phyloP scores from a whole-genome alignment of 148 eudicot species.

The Polygonum aviculare region DNA sequence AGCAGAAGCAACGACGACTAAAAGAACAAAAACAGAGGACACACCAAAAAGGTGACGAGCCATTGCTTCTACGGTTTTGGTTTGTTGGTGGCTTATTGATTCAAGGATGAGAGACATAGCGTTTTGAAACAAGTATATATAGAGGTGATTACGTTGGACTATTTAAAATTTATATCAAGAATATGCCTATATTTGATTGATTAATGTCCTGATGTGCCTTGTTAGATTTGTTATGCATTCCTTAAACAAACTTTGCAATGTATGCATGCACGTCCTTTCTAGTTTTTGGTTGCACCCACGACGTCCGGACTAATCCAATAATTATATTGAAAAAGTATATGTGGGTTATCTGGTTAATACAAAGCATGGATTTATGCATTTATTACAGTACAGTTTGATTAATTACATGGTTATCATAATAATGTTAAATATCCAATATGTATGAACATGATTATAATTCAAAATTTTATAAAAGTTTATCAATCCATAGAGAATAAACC shows the following conservation, averaged over 20 bases:
- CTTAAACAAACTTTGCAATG: too few relatives aligned
- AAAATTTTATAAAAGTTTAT: too few relatives aligned
- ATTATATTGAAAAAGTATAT: too few relatives aligned
- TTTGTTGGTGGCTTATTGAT: not conserved
- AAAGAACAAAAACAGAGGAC: not conserved
- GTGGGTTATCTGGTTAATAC: too few relatives aligned
- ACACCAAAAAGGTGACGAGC: slow-evolving; percentile 4
- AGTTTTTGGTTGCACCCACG: not conserved
- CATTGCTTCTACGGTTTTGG: not conserved
- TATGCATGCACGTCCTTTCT: too few relatives aligned
- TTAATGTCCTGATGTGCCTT: not conserved
- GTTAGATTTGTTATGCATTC: not conserved
- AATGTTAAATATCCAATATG: too few relatives aligned
- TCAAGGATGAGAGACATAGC: not conserved
- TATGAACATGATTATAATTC: too few relatives aligned
- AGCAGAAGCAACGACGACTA: slow-evolving; percentile 4
- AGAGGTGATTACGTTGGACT: not conserved
- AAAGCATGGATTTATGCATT: too few relatives aligned
- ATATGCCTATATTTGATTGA: not conserved
- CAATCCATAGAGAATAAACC: too few relatives aligned
- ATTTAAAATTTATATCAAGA: not conserved
- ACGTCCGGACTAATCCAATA: too few relatives aligned
- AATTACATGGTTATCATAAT: too few relatives aligned
- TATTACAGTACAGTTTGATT: too few relatives aligned
- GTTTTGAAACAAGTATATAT: not conserved